Evolutionary conservation across 2,329 filamentous ascomycete genomes (phyloP), one percentile per base, ranked within the genome.

Genomic region (Calonectria pseudoturangicola): DNA sequence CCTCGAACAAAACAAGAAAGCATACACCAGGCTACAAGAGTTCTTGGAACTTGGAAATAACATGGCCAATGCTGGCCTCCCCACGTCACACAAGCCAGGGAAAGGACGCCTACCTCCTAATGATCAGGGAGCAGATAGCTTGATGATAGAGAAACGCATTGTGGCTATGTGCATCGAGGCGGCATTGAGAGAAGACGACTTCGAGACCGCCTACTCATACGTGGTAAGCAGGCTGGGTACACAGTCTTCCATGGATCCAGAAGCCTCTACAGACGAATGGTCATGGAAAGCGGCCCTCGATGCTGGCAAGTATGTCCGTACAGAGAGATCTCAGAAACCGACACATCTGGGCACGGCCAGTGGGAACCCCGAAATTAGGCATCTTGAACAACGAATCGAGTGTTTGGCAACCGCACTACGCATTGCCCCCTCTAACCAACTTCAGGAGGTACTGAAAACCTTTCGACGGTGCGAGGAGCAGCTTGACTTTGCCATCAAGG

Each of bases 181-280:
- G 16, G 93, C 94, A 15, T 87, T 97, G 1, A 87, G 88, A 12
- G 94, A 96, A 80, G 92, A 95, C 74, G 95, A 92, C 81, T 97
- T 97, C 73, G 95, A 97, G 81, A 97, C 94, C 0, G 94, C 94
- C 13, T 97, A 96, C 82, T 96, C 94, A 0, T 96, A 94, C 80
- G 92, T 96, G 2, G 90, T 95, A 58, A 95, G 92, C 79, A 90
- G 93, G 27, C 87, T 97, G 0, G 87, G 88, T 9, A 72, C 79
- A 12, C 73, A 79, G 9, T 56, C 47, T 15, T 41, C 65, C 68
- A 72, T 5, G 64, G 79, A 16, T 3, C 12, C 51, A 4, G 54
- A 63, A 27, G 75, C 74, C 25, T 68, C 70, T 21, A 79, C 84
- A 16, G 93, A 95, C 76, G 89, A 93, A 71, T 93, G 93, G 83